Conservation (phyloP, 1,284 basidiomycete genomes). For the Farysia itapuensis region DNA sequence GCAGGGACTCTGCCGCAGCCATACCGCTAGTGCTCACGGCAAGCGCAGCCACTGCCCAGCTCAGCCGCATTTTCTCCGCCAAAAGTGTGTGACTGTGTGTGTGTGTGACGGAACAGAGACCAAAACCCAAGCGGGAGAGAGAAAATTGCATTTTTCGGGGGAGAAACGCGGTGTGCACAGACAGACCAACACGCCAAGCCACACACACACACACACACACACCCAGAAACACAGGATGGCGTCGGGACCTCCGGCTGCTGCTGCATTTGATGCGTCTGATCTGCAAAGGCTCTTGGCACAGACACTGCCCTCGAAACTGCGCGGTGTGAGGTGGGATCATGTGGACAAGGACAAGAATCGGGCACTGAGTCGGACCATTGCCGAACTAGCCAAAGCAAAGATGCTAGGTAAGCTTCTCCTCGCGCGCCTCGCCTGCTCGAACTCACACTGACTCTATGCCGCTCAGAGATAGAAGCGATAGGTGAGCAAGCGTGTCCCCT, state of each 20-base stretch:
- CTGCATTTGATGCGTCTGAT: conserved; percentile 20
- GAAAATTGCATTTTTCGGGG: no score
- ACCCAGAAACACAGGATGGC: no score
- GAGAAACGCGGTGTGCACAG: no score
- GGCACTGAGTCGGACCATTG: conserved; percentile 25
- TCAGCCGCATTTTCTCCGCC: neutral
- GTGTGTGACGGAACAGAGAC: no score
- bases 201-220: no score
- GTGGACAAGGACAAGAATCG: conserved; percentile 34
- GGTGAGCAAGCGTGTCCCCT: conserved; percentile 5
- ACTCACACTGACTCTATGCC: neutral
- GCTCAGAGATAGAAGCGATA: conserved; percentile 37
- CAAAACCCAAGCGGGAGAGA: no score
- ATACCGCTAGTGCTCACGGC: no score
- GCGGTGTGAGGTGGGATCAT: conserved; percentile 32
- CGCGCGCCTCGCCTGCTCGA: neutral
- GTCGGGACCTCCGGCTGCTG: no score
- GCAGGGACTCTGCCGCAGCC: neutral
- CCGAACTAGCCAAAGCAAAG: conserved; percentile 32
- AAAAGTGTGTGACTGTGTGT: neutral
- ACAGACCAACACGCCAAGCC: no score
- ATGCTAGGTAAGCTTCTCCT: conserved; percentile 35
- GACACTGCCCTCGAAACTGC: conserved; percentile 7
- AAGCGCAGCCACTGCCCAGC: no score
- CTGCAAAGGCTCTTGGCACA: conserved; percentile 17